Evolutionary conservation across 768 basidiomycete genomes (phyloP).

Genomic region (Mycena vulgaris): DNA sequence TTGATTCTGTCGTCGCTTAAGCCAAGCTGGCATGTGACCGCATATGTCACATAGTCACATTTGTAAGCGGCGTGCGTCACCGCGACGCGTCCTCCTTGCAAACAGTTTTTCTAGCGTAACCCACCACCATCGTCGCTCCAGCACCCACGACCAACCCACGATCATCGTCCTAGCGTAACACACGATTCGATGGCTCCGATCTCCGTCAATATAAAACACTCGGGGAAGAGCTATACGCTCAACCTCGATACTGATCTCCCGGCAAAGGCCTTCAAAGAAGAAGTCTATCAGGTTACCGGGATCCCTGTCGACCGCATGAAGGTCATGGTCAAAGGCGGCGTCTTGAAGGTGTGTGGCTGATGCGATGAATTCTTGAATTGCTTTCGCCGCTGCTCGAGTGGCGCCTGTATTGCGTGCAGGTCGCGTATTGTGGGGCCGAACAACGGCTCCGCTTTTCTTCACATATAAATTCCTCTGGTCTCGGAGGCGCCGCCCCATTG

Average conservation of each 20-base stretch:
- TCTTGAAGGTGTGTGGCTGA: conserved; percentile 79
- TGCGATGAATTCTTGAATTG: neutral
- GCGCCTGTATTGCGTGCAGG: neutral
- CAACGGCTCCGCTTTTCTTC: too few species aligned
- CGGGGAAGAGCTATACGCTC: conserved; percentile 83
- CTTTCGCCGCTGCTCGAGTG: neutral
- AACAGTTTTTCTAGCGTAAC: conserved; percentile 17
- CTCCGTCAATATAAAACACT: conserved; percentile 90
- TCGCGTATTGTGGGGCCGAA: neutral
- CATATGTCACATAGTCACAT: neutral
- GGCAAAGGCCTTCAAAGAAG: conserved; percentile 84
- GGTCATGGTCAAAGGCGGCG: conserved; percentile 94
- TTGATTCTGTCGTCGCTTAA: too few species aligned
- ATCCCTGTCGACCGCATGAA: conserved; percentile 96
- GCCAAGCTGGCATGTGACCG: too few species aligned
- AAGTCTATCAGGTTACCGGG: conserved; percentile 85
- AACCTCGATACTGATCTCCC: conserved; percentile 81
- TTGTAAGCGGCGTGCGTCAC: conserved; percentile 17
- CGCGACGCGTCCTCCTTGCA: conserved; percentile 43
- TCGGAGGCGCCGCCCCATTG: too few species aligned
- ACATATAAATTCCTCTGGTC: too few species aligned
- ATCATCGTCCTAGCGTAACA: too few species aligned
- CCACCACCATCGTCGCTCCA: conserved; percentile 17
- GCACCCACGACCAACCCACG: too few species aligned
- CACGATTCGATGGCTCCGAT: conserved; percentile 73